Conservation (phyloP, 164 flowering plant species). For the Sextonia rubra region DNA sequence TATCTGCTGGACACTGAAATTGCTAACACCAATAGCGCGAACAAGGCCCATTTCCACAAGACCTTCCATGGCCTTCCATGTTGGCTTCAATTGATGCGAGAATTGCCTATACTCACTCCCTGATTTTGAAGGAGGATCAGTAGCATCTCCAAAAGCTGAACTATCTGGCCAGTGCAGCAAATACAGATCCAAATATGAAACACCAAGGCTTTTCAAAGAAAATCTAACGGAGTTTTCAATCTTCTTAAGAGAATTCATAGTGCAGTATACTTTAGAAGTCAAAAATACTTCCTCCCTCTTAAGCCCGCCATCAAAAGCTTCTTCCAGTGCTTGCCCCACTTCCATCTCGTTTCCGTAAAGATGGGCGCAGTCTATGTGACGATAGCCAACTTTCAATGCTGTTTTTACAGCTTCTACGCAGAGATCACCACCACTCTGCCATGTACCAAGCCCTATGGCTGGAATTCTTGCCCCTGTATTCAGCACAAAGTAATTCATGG, state of each 20-base stretch:
- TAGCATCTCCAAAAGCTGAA: conserved; percentile 65
- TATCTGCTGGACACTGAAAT: conserved; percentile 62
- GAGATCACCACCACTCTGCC: conserved; percentile 73
- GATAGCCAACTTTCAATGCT: conserved; percentile 54
- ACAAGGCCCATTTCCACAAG: conserved; percentile 61
- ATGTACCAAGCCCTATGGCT: conserved; percentile 69
- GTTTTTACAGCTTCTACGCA: conserved; percentile 59
- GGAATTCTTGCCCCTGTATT: conserved; percentile 61
- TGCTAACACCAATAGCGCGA: conserved; percentile 78
- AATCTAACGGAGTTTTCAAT: conserved; percentile 60
- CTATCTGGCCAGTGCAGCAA: conserved; percentile 70
- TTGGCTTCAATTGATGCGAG: conserved; percentile 43
- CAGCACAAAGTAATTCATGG: conserved; percentile 36
- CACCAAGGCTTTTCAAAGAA: conserved; percentile 62
- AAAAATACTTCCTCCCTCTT: conserved; percentile 62
- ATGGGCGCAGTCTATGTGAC: conserved; percentile 69
- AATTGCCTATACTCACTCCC: conserved; percentile 55
- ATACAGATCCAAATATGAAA: conserved; percentile 57
- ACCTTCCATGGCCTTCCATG: conserved; percentile 88
- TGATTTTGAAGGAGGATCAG: conserved; percentile 58
- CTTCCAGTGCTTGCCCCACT: conserved; percentile 58
- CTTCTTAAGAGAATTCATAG: conserved; percentile 50
- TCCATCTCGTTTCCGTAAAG: conserved; percentile 66
- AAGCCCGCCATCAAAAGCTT: conserved; percentile 39
- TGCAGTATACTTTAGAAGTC: conserved; percentile 60